Evolutionary conservation across 1,139 yeast genomes (phyloP).

Genomic region (Pichia sp.): DNA sequence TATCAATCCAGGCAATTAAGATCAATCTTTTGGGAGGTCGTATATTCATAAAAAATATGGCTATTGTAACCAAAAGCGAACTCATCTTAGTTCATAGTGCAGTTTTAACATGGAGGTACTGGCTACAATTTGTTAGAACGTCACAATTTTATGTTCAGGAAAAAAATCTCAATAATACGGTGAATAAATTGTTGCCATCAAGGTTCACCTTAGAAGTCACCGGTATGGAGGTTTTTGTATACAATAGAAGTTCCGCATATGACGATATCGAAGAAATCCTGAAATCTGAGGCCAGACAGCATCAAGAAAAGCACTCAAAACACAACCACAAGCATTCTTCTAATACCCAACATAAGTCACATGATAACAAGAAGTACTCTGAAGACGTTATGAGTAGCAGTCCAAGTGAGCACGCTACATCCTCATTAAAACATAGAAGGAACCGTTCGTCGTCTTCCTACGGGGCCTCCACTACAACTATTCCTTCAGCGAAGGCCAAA

Average conservation of each 20-base stretch:
- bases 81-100: constrained; percentile 68
- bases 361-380: background rate
- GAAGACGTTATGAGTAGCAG: background rate
- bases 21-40: constrained; percentile 81
- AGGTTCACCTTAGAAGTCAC: constrained; percentile 57
- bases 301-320: constrained; percentile 2
- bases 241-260: constrained; percentile 74
- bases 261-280: constrained; percentile 50
- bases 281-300: constrained; percentile 15
- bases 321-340: constrained; percentile 2
- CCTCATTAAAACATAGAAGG: constrained; percentile 4
- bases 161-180: constrained; percentile 30
- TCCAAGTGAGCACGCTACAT: background rate
- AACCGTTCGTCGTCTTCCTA: background rate
- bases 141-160: constrained; percentile 37
- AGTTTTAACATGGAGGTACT: constrained; percentile 83
- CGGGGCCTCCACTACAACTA: background rate
- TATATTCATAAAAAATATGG: constrained; percentile 67
- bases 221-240: constrained; percentile 79
- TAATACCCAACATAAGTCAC: background rate
- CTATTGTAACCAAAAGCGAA: constrained; percentile 65
- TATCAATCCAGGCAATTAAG: constrained; percentile 69
- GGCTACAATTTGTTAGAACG: constrained; percentile 58
- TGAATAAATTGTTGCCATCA: constrained; percentile 51
- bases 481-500: background rate